Evolutionary conservation across 306 rosid genomes (phyloP).

Genomic region (Oemleria cerasiformis): DNA sequence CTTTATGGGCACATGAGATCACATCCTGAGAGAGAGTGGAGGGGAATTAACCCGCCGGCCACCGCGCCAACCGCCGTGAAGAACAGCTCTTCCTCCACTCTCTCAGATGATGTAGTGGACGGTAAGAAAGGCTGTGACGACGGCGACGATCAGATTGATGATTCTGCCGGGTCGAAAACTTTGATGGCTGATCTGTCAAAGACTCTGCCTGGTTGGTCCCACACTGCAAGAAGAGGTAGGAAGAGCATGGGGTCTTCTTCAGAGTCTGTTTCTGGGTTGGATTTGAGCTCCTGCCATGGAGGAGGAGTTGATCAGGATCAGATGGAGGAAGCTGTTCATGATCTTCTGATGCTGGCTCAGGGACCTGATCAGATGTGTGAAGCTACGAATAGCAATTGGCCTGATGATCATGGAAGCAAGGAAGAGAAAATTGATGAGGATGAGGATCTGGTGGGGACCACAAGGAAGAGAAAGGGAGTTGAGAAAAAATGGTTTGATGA

Average conservation of each 20-base stretch:
- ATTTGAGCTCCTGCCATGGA: not conserved
- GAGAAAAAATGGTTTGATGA: not conserved
- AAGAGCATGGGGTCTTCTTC: not conserved
- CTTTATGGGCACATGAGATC: slow-evolving; percentile 43
- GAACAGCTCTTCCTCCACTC: slow-evolving; percentile 23
- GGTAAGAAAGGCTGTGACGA: not conserved
- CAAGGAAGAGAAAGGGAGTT: not conserved
- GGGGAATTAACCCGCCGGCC: slow-evolving; percentile 36
- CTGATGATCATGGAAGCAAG: not conserved
- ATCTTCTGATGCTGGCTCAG: slow-evolving; percentile 40
- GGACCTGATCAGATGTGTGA: slow-evolving; percentile 14
- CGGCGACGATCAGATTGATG: slow-evolving; percentile 9
- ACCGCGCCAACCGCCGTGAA: not conserved
- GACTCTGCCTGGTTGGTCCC: slow-evolving; percentile 18
- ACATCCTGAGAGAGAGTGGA: slow-evolving; percentile 34
- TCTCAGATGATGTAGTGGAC: slow-evolving; percentile 15
- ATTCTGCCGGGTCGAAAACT: not conserved
- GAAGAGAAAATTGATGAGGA: too few species aligned
- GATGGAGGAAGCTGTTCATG: slow-evolving; percentile 32
- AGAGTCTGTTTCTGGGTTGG: not conserved
- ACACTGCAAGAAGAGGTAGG: slow-evolving; percentile 42
- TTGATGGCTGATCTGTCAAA: slow-evolving; percentile 8
- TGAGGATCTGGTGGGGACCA: not conserved
- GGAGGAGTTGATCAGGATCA: slow-evolving; percentile 2
- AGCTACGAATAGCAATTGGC: slow-evolving; percentile 20